These are phyloP conservation scores for Blastocladiella emersonii DNA, from an alignment of 371 early-diverging fungal species.

Conservation along the genomic window DNA sequence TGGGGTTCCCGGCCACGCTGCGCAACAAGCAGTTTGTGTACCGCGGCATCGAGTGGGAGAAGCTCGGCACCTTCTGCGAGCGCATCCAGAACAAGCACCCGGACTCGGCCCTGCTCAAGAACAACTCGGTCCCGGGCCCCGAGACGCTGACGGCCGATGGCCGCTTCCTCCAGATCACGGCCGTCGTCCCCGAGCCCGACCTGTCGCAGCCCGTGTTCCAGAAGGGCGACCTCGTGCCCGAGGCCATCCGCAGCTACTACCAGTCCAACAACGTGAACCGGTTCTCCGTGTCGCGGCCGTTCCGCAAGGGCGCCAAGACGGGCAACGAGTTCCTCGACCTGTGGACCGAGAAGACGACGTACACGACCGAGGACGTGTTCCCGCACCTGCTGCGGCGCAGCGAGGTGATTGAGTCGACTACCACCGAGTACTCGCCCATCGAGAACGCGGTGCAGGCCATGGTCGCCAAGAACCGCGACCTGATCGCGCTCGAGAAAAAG, in stretches of 20 bases:
- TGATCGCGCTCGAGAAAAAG: slow-evolving; percentile 36
- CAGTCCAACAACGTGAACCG: slow-evolving; percentile 41
- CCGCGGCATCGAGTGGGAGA: slow-evolving; percentile 58
- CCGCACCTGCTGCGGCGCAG: slow-evolving; percentile 50
- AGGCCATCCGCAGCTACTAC: slow-evolving; percentile 41
- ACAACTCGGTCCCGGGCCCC: slow-evolving; percentile 29
- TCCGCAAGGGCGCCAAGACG: slow-evolving; percentile 21
- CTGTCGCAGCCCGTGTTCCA: slow-evolving; percentile 15
- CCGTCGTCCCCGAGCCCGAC: slow-evolving; percentile 48
- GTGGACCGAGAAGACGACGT: slow-evolving; percentile 59
- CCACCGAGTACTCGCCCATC: slow-evolving; percentile 52
- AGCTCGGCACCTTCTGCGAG: slow-evolving; percentile 56
- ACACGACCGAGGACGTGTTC: slow-evolving; percentile 48
- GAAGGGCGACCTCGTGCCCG: slow-evolving; percentile 23
- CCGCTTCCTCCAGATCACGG: slow-evolving; percentile 52
- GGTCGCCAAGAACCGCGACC: slow-evolving; percentile 49
- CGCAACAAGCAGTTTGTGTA: slow-evolving; percentile 57
- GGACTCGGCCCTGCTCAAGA: slow-evolving; percentile 35
- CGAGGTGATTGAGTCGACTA: slow-evolving; percentile 31
- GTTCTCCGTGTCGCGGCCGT: slow-evolving; percentile 52
- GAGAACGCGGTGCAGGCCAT: slow-evolving; percentile 64
- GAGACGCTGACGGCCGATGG: slow-evolving; percentile 40
- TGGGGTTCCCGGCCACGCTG: slow-evolving; percentile 38
- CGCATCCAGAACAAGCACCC: slow-evolving; percentile 52
- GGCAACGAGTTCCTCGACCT: slow-evolving; percentile 53